Percentiles rank a stretch among this genome's conserved stretches.
phyloP scores from a whole-genome alignment of 108 stramenopile species.

The Skeletonema tropicum region DNA sequence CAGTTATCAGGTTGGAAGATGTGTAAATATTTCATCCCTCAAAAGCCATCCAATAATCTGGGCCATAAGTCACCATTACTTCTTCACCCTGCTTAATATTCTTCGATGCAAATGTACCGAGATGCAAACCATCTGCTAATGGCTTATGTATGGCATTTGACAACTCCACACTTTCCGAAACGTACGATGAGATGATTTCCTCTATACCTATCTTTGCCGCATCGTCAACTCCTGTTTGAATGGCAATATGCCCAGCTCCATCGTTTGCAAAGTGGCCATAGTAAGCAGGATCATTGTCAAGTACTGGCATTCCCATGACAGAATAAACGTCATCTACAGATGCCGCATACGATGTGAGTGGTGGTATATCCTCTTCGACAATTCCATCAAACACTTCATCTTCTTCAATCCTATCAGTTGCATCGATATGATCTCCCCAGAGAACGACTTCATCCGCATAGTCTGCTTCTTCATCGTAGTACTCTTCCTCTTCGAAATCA shows the following conservation, averaged over 20 bases:
- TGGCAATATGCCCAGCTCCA: slow-evolving; percentile 13
- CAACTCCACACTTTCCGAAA: slow-evolving; percentile 7
- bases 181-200: slow-evolving; percentile 5
- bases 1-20: too few relatives aligned
- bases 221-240: background rate
- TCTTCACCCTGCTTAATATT: slow-evolving; percentile 7
- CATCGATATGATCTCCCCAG: background rate
- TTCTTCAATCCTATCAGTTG: background rate
- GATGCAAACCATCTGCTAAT: slow-evolving; percentile 9
- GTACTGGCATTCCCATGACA: slow-evolving; percentile 4
- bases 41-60: slow-evolving; percentile 1
- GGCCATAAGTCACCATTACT: slow-evolving; percentile 4
- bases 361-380: background rate
- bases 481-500: background rate
- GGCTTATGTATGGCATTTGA: slow-evolving; percentile 7
- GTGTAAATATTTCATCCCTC: background rate
- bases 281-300: slow-evolving; percentile 11
- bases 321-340: slow-evolving; percentile 1
- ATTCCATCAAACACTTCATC: background rate
- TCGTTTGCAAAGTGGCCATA: slow-evolving; percentile 10
- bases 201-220: slow-evolving; percentile 1
- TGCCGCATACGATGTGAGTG: background rate
- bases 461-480: slow-evolving; percentile 1
- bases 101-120: slow-evolving; percentile 9
- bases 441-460: background rate